phyloP scores from a whole-genome alignment of 306 rosid species.

The Cucurbita moschata region DNA sequence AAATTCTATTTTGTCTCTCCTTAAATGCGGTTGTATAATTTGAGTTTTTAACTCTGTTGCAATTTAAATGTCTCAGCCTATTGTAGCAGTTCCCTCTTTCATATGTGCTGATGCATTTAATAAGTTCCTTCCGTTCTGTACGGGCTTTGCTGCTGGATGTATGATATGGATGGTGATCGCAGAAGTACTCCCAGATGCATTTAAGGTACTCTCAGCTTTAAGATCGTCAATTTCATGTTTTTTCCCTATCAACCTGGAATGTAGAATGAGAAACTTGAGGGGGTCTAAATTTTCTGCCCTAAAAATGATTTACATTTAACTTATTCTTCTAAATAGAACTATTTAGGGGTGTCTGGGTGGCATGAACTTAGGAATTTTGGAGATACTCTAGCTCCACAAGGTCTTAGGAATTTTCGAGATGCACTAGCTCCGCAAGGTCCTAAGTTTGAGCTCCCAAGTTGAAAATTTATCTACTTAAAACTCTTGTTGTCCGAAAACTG shows the following conservation, averaged over 20 bases:
- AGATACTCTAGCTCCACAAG: neutral
- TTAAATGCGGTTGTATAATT: neutral
- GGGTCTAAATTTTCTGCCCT: neutral
- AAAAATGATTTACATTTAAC: neutral
- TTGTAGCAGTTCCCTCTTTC: conserved; percentile 96
- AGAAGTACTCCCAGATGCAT: conserved; percentile 98
- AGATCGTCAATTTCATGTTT: neutral
- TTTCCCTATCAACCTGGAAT: neutral
- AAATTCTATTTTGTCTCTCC: neutral
- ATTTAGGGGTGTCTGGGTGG: neutral
- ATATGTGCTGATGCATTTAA: conserved; percentile 93
- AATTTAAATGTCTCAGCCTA: conserved; percentile 48
- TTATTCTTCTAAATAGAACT: neutral
- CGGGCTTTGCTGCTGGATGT: conserved; percentile 99
- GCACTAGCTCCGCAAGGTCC: neutral
- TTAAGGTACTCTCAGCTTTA: conserved; percentile 41
- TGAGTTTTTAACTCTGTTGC: neutral
- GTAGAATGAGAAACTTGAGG: neutral
- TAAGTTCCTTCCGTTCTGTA: conserved; percentile 92
- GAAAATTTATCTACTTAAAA: neutral
- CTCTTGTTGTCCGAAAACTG: neutral
- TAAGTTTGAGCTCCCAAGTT: neutral
- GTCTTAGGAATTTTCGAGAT: neutral
- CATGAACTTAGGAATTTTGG: neutral
- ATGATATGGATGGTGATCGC: conserved; percentile 99